A percentile compares a stretch with the other conserved stretches of the same genome.
Conservation (phyloP, 139 green algal genomes). For the Choricystis sp. region DNA sequence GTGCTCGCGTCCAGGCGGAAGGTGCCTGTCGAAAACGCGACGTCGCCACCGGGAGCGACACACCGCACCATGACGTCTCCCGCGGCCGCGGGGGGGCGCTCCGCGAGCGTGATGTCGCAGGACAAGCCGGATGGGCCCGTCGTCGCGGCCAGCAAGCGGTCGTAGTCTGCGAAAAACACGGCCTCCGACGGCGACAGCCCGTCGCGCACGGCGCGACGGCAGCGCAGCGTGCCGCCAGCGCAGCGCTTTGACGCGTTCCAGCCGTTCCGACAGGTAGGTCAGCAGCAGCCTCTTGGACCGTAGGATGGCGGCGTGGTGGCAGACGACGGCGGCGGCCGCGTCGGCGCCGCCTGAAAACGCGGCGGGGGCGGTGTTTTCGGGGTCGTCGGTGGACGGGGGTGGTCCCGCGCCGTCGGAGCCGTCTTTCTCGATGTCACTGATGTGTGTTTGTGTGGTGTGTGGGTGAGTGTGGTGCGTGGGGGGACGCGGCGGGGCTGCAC, state of each 20-base stretch:
- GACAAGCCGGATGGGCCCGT: not conserved
- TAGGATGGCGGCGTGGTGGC: conserved; percentile 19
- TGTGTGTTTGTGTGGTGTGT: not conserved
- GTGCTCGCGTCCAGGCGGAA: not conserved
- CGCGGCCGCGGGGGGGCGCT: too few species aligned
- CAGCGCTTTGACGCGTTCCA: not conserved
- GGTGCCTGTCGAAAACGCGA: not conserved
- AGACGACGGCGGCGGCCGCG: conserved; percentile 12
- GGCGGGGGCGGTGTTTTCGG: conserved; percentile 1
- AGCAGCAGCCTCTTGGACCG: conserved; percentile 18
- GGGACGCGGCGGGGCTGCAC: too few species aligned
- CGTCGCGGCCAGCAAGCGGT: not conserved
- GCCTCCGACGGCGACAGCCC: not conserved
- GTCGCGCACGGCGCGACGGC: not conserved
- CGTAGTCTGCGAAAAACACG: not conserved
- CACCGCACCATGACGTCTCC: not conserved
- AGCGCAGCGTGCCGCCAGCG: not conserved
- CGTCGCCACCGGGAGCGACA: not conserved
- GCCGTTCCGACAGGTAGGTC: conserved; percentile 13
- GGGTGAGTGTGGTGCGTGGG: too few species aligned
- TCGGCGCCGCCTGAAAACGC: conserved; percentile 2
- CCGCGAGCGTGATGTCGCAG: not conserved
- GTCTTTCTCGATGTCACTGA: not conserved
- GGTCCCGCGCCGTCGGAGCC: not conserved
- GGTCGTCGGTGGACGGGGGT: too few species aligned